A percentile compares a stretch with the other conserved stretches of the same genome.
These are phyloP conservation scores for Scedosporium aurantiacum DNA, from an alignment of 2,329 filamentous ascomycete species.

Conservation along the genomic window DNA sequence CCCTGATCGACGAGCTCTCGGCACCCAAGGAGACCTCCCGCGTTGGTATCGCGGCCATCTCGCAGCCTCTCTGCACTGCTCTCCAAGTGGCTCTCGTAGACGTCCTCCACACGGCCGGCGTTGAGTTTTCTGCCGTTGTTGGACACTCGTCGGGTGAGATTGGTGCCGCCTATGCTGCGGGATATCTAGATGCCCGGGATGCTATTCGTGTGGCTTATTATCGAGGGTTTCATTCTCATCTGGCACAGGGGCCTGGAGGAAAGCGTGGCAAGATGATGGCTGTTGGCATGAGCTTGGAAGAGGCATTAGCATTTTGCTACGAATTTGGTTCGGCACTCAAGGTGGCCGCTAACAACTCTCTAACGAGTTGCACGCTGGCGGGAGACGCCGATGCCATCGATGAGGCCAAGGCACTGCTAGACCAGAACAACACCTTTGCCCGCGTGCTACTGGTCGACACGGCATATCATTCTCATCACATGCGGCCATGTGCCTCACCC, in stretches of 20 bases:
- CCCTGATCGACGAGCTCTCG: constrained; percentile 2
- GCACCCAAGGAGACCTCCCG: constrained; percentile 10
- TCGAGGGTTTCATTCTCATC: constrained; percentile 14
- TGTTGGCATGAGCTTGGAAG: constrained; percentile 3
- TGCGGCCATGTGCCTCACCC: constrained; percentile 14
- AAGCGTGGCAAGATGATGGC: constrained; percentile 20
- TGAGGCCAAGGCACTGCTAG: background rate
- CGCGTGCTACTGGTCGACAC: constrained; percentile 10
- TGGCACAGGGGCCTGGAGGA: background rate
- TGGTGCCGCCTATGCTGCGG: constrained; percentile 22
- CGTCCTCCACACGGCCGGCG: constrained; percentile 17
- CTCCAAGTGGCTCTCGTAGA: constrained; percentile 31
- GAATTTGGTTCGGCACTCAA: constrained; percentile 11
- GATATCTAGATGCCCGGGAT: constrained; percentile 13
- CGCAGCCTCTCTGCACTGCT: constrained; percentile 30
- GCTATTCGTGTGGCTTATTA: constrained; percentile 22
- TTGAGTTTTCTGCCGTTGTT: constrained; percentile 18
- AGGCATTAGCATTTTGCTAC: background rate
- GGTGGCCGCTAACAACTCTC: constrained; percentile 28
- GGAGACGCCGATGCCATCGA: constrained; percentile 19
- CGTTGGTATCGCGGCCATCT: constrained; percentile 16
- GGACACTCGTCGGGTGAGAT: constrained; percentile 30
- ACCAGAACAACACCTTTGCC: constrained; percentile 11
- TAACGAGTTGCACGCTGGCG: constrained; percentile 22
- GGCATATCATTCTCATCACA: constrained; percentile 22